Evolutionary conservation across 495 filamentous ascomycete species (phyloP).

Genomic region (Lophiotrema nucula): DNA sequence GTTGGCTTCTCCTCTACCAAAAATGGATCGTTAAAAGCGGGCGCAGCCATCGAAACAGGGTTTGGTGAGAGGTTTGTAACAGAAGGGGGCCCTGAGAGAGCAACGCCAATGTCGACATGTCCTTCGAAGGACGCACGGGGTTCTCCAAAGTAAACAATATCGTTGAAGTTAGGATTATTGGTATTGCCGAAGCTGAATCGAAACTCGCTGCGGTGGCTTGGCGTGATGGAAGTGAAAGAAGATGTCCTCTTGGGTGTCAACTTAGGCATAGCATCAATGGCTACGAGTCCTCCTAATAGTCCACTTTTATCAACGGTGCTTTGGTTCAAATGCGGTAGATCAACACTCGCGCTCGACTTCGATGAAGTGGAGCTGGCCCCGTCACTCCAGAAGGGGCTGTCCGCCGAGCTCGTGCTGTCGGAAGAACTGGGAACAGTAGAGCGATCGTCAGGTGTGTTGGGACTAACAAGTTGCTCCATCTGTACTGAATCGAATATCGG

Average conservation of each 20-base stretch:
- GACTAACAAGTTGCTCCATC: conserved; percentile 8
- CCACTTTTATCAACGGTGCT: not conserved
- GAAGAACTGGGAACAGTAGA: conserved; percentile 1
- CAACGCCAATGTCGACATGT: conserved; percentile 9
- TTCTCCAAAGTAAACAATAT: not conserved
- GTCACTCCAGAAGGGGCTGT: conserved; percentile 20
- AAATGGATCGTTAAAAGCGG: not conserved
- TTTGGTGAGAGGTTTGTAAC: not conserved
- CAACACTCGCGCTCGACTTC: conserved; percentile 5
- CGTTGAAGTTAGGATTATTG: not conserved
- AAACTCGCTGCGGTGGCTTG: conserved; percentile 13
- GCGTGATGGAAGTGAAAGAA: not conserved
- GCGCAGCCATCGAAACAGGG: not conserved
- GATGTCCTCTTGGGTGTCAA: not conserved
- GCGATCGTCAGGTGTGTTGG: not conserved
- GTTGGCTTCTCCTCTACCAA: not conserved
- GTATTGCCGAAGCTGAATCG: conserved; percentile 19
- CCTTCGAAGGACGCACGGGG: not conserved
- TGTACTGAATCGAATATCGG: conserved; percentile 7
- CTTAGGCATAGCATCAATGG: not conserved
- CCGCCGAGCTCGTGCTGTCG: conserved; percentile 4
- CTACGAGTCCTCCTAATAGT: conserved; percentile 11
- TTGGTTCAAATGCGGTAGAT: not conserved
- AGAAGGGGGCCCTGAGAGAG: conserved; percentile 5
- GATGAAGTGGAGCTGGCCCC: conserved; percentile 15